Percentiles rank a stretch among this genome's conserved stretches.
Conservation (phyloP, 257 asterid species). For the Handroanthus guayacan region DNA sequence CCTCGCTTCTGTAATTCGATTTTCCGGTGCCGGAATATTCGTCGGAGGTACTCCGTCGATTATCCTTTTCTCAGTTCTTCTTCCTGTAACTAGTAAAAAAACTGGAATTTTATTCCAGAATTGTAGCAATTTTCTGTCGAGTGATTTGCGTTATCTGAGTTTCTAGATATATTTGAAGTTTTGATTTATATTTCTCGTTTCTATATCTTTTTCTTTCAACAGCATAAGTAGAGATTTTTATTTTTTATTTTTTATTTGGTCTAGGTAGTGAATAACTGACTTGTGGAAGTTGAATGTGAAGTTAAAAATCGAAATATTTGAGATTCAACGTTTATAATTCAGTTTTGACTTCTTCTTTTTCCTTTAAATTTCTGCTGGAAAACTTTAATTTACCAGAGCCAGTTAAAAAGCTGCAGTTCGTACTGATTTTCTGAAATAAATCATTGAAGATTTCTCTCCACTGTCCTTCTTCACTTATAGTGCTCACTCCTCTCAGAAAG, state of each 20-base stretch:
- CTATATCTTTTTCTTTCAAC: neutral
- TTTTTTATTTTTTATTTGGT: no score
- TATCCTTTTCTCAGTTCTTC: neutral
- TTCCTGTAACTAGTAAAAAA: no score
- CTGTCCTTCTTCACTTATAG: neutral
- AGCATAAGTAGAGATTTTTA: neutral
- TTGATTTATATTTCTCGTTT: neutral
- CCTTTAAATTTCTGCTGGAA: neutral
- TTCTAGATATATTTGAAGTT: neutral
- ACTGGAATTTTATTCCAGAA: neutral
- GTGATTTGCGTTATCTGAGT: neutral
- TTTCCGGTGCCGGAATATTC: conserved; percentile 42
- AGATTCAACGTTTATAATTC: neutral
- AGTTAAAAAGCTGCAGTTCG: neutral
- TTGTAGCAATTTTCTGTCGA: neutral
- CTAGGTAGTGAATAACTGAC: neutral
- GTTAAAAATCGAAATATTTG: neutral
- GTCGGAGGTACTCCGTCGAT: conserved; percentile 24
- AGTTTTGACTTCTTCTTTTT: neutral
- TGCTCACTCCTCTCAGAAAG: neutral
- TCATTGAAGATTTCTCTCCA: neutral
- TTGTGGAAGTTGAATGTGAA: conserved; percentile 9
- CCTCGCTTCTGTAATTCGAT: conserved; percentile 12
- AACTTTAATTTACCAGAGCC: neutral
- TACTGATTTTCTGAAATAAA: neutral